Evolutionary conservation across 805 yeast species (phyloP), one percentile per base, ranked within the genome.

Genomic region (Grigorovia humatica): DNA sequence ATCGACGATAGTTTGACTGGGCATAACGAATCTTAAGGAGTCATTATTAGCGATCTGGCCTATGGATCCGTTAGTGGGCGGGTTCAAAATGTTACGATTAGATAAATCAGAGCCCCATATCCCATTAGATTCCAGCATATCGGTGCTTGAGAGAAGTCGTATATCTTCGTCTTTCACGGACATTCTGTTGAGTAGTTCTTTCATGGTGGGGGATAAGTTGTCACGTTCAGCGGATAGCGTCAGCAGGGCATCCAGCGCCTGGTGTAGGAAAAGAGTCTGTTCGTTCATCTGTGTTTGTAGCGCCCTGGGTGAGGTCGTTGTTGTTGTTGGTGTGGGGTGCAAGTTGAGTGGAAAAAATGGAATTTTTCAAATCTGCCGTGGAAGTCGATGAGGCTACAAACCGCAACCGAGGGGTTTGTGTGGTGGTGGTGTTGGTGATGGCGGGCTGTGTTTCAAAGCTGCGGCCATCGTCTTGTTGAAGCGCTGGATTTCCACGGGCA

Each of bases 211-310:
- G 48, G 64, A 65, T 20, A 60, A 57, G 47, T 57, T 61, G 9
- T 60, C 55, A 9, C 58, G 55, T 40, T 61, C 60, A 43, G 61
- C 51, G n/a, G 65, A 59, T 17, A 64, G 59, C 23, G 63, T 63
- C 32, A 62, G 60, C 30, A 65, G 57, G n/a, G 69, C 69, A 38
- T 65, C 69, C 18, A 64, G 63, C 27, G 68, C 69, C 49, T 59
- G 64, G 48, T 58, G 56, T 45, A 64, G 59, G 53, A 65, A 65
- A 1, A 56, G 47, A 15, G 62, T 54, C 48, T 64, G 66, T 48
- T 62, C 69, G 23, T 55, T 57, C 66, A 63, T 62, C n/a, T n/a
- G n/a, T n/a, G n/a, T 12, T 4, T 15, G 42, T 3, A n/a, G 17
- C n/a, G 5, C 8, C 18, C 13, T 32, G 38, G 7, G 32, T 9